Conservation (phyloP, 306 rosid species). For the Myrica gale region DNA sequence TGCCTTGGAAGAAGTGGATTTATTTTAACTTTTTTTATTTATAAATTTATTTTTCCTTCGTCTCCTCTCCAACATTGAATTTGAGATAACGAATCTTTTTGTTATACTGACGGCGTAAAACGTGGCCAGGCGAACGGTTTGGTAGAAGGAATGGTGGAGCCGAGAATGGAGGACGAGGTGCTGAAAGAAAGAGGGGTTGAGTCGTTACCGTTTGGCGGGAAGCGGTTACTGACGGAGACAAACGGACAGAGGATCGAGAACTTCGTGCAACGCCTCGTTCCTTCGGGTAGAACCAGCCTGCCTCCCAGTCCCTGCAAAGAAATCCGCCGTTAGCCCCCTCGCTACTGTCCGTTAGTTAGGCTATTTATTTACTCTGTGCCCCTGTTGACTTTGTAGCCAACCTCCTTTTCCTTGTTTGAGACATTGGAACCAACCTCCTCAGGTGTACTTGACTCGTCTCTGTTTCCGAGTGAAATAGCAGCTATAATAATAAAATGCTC, state of each 20-base stretch:
- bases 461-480: constrained; percentile 20
- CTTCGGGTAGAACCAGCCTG: constrained; percentile 62
- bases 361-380: background rate
- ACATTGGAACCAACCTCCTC: constrained; percentile 30
- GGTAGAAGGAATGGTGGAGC: constrained; percentile 37
- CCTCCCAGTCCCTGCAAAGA: constrained; percentile 82
- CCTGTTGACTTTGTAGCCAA: constrained; percentile 1
- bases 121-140: constrained; percentile 64
- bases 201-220: constrained; percentile 98
- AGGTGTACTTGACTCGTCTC: constrained; percentile 20
- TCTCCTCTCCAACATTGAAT: background rate
- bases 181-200: constrained; percentile 71
- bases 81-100: background rate
- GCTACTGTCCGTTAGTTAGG: constrained; percentile 50
- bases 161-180: constrained; percentile 43
- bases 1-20: no score
- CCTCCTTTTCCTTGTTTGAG: background rate
- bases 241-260: constrained; percentile 82
- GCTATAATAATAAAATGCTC: constrained; percentile 20
- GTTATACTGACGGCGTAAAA: constrained; percentile 19
- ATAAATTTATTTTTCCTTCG: background rate
- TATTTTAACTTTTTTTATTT: background rate
- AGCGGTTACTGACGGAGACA: constrained; percentile 88
- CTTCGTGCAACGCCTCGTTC: constrained; percentile 74
- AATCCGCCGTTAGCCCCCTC: constrained; percentile 53